Evolutionary conservation across 805 yeast genomes (phyloP), one percentile per base, ranked within the genome.

Genomic region (Sugiyamaella mastotermitis): DNA sequence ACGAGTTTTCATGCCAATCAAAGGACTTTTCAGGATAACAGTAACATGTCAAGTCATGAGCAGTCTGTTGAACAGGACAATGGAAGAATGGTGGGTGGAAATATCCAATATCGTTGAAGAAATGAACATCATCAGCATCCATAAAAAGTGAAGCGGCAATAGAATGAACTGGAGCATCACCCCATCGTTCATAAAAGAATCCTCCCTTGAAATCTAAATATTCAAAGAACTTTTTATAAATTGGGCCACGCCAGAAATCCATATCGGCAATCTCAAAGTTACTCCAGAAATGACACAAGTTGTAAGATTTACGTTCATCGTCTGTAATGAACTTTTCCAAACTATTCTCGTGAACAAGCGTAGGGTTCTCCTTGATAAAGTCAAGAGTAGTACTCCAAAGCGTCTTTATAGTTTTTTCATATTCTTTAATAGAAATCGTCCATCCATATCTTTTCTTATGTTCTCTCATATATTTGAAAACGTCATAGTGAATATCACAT

Each of bases 161-260:
- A 1, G 94, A 74, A 61, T 84, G 94, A n/a, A 84, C 74, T 3
- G 94, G 94, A 0, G 94, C 95, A 61, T 85, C 95, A 15, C 95
- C 95, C 94, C 95, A 85, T 48, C 95, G 69, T 62, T 85, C 92
- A 55, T 83, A 82, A 57, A 75, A 83, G 57, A 83, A 83, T 1
- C 94, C 94, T 41, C 94, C 94, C 2, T 72, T 57, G 33, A 58
- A 43, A 55, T 83, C 94, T 31, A 83, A 63, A 54, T 64, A 63
- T 16, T 80, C 65, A 55, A 83, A 83, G 60, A 72, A 81, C 6
- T 69, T 65, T 31, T 68, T 64, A 60, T 81, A 83, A 15, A 70
- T 66, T 25, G 67, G 58, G 0, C 75, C 64, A 47, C 86, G 65
- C 73, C 78, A 79, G 45, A 83, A 74, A 37, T 78, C 80, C 53